Percentiles rank a stretch among this genome's conserved stretches.
These are phyloP conservation scores for Calonectria pauciramosa DNA, from an alignment of 2,329 filamentous ascomycete genomes.

Conservation along the genomic window DNA sequence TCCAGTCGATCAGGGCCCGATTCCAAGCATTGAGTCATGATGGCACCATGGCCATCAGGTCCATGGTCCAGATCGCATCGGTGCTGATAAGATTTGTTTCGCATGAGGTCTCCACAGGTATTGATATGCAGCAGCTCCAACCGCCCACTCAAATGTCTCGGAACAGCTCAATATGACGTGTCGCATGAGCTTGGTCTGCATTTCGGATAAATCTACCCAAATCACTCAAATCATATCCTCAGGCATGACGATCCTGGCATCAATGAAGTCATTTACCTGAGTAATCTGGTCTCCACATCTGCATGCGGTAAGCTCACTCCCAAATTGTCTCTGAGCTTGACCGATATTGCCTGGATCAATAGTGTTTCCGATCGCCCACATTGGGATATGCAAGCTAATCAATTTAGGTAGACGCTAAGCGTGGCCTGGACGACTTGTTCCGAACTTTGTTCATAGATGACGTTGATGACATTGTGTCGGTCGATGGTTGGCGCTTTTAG, in stretches of 20 bases:
- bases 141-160: background rate
- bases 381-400: background rate
- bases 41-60: background rate
- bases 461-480: conserved; percentile 5
- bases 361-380: background rate
- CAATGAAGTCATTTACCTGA: background rate
- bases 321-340: background rate
- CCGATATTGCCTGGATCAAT: background rate
- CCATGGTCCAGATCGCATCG: background rate
- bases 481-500: conserved; percentile 11
- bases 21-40: background rate
- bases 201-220: background rate
- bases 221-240: background rate
- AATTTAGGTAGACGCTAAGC: background rate
- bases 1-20: background rate
- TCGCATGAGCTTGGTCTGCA: background rate
- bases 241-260: background rate
- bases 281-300: background rate
- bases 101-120: background rate
- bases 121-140: background rate
- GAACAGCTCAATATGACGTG: conserved; percentile 2
- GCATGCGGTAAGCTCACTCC: conserved; percentile 4
- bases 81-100: conserved; percentile 2
- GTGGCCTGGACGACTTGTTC: background rate
- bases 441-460: background rate